Base-by-base conservation (phyloP, 805 yeast genomes). In the Debaryomyces castellii region DNA sequence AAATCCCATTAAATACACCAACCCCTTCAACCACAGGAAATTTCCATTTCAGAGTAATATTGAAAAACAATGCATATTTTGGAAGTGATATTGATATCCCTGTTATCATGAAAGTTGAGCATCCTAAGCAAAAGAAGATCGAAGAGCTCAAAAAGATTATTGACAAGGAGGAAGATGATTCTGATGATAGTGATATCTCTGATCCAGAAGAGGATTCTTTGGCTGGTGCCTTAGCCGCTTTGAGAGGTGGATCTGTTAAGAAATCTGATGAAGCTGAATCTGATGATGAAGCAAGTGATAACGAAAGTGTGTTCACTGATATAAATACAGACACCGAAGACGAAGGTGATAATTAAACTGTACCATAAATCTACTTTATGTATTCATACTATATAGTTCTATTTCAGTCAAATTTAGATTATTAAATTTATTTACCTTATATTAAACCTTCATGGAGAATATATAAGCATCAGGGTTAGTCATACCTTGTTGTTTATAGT, bases 81-180 rank as follows among this genome's bases (percentile, higher is more conserved):
- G 96, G 96, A 5, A 67, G 80, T 16, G 97, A 92, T 61, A 62
- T 89, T 20, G 89, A 85, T 52, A 77, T 84, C 49, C 85, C 91
- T 8, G 66, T 89, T 40, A 69, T 70, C 20, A 77, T 91, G 84
- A 72, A 77, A n/a, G 96, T 91, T 28, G 74, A 78, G 54, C 74
- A 80, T 18, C 57, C 59, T 1, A 60, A 16, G 12, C 52, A 53
- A 16, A 43, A 47, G 20, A 47, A 48, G 25, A 45, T 49, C 9
- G 48, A 50, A 39, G 48, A 47, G 39, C 46, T 23, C 10, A 35
- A 35, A 21, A 35, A 35, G 24, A 12, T 20, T 20, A 23, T 51
- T 45, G 57, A 45, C 40, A 70, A 63, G n/a, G 77, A 71, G 12
- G 57, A 59, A 11, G 70, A 64, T 3, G 67, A 57, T 16, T 60